Percentiles rank a stretch among this genome's conserved stretches.
phyloP scores from a whole-genome alignment of 345 rosid genomes.

The Citrus reticulata region DNA sequence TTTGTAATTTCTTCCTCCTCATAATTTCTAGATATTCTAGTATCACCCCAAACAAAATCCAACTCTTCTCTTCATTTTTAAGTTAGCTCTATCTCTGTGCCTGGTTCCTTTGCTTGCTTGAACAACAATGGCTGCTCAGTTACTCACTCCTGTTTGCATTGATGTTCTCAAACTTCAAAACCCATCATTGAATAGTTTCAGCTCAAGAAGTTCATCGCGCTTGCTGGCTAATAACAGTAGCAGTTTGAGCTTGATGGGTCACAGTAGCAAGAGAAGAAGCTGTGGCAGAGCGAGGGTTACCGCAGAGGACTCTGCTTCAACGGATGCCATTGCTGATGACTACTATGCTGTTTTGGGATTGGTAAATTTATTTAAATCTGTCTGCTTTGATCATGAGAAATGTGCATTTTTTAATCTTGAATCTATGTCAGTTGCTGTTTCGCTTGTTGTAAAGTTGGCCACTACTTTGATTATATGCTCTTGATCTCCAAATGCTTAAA shows the following conservation, averaged over 20 bases:
- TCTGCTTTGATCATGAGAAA: constrained; percentile 2
- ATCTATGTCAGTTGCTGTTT: background rate
- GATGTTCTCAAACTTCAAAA: constrained; percentile 59
- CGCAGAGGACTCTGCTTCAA: constrained; percentile 39
- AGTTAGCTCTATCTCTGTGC: background rate
- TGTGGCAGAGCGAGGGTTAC: constrained; percentile 52
- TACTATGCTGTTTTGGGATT: constrained; percentile 84
- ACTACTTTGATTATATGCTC: background rate
- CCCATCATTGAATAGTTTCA: constrained; percentile 27
- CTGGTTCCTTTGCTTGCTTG: background rate
- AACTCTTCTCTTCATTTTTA: background rate
- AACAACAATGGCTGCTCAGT: constrained; percentile 73
- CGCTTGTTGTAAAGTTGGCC: background rate
- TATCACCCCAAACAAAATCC: constrained; percentile 2
- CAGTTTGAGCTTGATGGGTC: constrained; percentile 27
- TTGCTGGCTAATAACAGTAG: constrained; percentile 21
- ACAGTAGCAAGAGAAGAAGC: constrained; percentile 30
- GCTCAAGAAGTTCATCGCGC: constrained; percentile 37
- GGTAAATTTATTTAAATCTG: constrained; percentile 34
- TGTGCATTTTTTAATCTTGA: background rate
- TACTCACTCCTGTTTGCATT: constrained; percentile 68
- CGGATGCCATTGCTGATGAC: constrained; percentile 61
- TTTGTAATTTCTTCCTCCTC: constrained; percentile 37
- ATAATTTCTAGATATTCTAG: constrained; percentile 11
- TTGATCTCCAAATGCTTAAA: background rate